These are phyloP conservation scores for Teunomyces funiuensis DNA, from an alignment of 805 yeast genomes.

Conservation along the genomic window DNA sequence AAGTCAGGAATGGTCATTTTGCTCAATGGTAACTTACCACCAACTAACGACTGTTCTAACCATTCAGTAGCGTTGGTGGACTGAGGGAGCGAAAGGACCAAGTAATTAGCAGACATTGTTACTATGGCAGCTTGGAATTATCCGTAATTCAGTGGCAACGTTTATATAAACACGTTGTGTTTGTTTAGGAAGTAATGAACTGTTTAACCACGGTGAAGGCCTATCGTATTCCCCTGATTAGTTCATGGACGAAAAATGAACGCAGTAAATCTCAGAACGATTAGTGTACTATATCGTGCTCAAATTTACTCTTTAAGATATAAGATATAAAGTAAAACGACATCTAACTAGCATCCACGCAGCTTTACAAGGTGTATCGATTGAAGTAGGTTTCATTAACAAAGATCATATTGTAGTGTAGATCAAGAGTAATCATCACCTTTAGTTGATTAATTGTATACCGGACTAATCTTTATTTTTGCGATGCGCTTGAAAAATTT, in stretches of 20 bases:
- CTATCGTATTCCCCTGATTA: constrained; percentile 6
- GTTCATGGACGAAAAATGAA: neutral
- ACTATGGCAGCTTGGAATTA: constrained; percentile 15
- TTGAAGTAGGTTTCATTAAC: too few species aligned
- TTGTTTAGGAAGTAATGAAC: neutral
- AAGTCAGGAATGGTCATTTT: constrained; percentile 73
- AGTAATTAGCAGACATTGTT: constrained; percentile 42
- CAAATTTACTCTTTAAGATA: neutral
- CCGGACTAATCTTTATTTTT: constrained; percentile 1
- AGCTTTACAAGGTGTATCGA: too few species aligned
- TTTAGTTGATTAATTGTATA: neutral
- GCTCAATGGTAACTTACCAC: constrained; percentile 54
- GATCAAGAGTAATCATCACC: too few species aligned
- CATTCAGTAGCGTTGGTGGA: constrained; percentile 49
- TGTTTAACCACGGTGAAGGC: neutral
- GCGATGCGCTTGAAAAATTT: constrained; percentile 6
- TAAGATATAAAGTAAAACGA: neutral
- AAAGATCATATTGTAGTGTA: too few species aligned
- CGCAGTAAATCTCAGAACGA: constrained; percentile 4
- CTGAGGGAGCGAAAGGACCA: constrained; percentile 61
- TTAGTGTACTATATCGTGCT: neutral
- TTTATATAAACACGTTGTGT: constrained; percentile 2
- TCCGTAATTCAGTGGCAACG: neutral
- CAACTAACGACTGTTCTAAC: constrained; percentile 55
- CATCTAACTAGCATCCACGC: too few species aligned